Conservation (phyloP, 495 filamentous ascomycete genomes). For the Daldinia childiae region DNA sequence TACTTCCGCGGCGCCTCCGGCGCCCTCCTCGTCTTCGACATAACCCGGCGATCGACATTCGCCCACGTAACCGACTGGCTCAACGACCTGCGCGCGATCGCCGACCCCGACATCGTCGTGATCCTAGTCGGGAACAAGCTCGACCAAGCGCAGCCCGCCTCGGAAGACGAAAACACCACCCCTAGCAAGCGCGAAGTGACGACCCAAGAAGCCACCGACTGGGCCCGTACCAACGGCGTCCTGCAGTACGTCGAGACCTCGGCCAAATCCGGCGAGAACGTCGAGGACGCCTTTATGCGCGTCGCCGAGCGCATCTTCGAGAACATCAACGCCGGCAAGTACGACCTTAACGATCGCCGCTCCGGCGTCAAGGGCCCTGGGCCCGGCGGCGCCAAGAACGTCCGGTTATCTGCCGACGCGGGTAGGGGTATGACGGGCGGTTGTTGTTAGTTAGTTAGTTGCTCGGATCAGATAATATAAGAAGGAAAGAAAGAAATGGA, state of each 20-base stretch:
- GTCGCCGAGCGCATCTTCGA: conserved; percentile 93
- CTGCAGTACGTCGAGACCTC: conserved; percentile 94
- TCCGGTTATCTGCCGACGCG: conserved; percentile 52
- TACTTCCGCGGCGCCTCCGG: conserved; percentile 96
- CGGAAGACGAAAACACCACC: conserved; percentile 11
- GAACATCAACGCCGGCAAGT: conserved; percentile 92
- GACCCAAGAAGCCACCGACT: conserved; percentile 80
- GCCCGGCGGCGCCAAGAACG: conserved; percentile 61
- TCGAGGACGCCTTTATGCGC: conserved; percentile 91
- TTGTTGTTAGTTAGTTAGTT: conserved; percentile 41
- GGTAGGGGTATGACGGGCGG: conserved; percentile 43
- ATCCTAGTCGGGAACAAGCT: conserved; percentile 95
- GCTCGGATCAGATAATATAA: neutral
- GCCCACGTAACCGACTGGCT: conserved; percentile 87
- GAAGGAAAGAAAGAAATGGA: neutral
- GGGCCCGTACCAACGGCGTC: conserved; percentile 83
- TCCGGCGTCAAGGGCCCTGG: conserved; percentile 82
- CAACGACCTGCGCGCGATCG: conserved; percentile 88
- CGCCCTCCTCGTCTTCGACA: conserved; percentile 94
- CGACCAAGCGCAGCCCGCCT: conserved; percentile 70
- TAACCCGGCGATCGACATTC: conserved; percentile 87
- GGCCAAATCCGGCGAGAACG: conserved; percentile 91
- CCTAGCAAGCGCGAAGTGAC: conserved; percentile 79
- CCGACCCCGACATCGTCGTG: conserved; percentile 91
- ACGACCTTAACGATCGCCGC: conserved; percentile 92